Conservation (phyloP, 108 stramenopile species). For the Aurantiochytrium sp. region DNA sequence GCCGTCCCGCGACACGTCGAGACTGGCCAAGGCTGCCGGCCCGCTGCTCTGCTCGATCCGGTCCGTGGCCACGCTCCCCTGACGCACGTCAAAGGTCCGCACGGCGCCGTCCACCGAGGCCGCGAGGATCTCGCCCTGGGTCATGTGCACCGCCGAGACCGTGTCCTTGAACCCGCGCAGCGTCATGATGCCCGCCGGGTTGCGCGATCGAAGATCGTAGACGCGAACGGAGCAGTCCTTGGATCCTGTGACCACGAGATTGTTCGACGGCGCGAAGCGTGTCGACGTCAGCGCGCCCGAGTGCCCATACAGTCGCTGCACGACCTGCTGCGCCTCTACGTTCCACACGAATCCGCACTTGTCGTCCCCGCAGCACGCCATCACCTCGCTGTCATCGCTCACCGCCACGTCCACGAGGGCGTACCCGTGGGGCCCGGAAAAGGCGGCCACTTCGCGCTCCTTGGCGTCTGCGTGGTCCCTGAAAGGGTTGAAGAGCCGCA, state of each 20-base stretch:
- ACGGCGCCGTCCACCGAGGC: not conserved
- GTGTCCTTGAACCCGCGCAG: not conserved
- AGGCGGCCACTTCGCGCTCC: not conserved
- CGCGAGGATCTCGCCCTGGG: not conserved
- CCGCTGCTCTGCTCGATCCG: not conserved
- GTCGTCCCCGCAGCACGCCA: constrained; percentile 17
- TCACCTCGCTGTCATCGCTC: not conserved
- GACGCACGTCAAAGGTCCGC: not conserved
- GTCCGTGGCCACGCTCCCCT: not conserved
- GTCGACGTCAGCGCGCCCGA: not conserved
- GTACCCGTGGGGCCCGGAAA: not conserved
- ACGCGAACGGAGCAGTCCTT: not conserved
- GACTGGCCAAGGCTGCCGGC: not conserved
- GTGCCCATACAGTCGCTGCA: not conserved
- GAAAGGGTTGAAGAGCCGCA: not conserved
- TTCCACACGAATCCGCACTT: not conserved
- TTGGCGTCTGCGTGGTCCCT: not conserved
- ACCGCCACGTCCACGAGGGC: not conserved
- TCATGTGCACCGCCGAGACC: not conserved
- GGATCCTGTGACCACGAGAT: not conserved
- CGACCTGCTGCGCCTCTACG: not conserved
- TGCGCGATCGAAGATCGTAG: not conserved
- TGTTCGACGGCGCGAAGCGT: not conserved
- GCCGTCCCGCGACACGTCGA: not conserved
- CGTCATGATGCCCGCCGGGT: not conserved